Base-by-base conservation (phyloP, 306 rosid genomes). In the Dryas drummondii region DNA sequence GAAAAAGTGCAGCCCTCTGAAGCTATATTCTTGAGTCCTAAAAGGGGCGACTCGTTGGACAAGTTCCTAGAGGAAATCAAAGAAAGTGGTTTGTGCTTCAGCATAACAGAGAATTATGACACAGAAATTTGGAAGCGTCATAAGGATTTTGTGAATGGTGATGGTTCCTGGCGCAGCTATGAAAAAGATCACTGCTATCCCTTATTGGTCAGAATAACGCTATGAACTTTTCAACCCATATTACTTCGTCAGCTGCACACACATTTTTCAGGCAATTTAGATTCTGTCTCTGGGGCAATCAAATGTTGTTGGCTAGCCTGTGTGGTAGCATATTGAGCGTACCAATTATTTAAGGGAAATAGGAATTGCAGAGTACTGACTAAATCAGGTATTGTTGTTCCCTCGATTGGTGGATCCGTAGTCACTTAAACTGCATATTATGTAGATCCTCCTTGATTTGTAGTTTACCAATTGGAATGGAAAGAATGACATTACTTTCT, bases 161-260 rank as follows among this genome's bases (percentile, higher is more conserved):
- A 78, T 48, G 85, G 73, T 76, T 78, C 88, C 75, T 93, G 97
- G 92, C 88, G 90, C 51, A 83, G 83, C 80, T 91, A 88, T 74
- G 88, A 85, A 60, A 84, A 80, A 83, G 92, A 87, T 82, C 96
- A 93, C 76, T 85, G 93, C 88, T 91, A 86, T 76, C 96, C 92
- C 47, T 81, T 89, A 82, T 77, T 89, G 77, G 78, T 89, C 84
- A 88, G 85, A 80, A 87, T 91, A 73, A 75, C 87, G 53, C 81
- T 82, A 32, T 93, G 87, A 91, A 68, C 71, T 62, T 82, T 67
- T 72, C 45, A n/a, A 5, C 19, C 64, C 46, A 50, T 58, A 14
- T 70, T 50, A 54, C 70, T 70, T 41, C 57, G 26, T 22, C 47
- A 15, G 55, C 49, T 66, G 59, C 76, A 27, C 16, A 50, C 76